These are phyloP conservation scores for Leishmania martiniquensis DNA, from an alignment of 208 protist species.

Conservation along the genomic window DNA sequence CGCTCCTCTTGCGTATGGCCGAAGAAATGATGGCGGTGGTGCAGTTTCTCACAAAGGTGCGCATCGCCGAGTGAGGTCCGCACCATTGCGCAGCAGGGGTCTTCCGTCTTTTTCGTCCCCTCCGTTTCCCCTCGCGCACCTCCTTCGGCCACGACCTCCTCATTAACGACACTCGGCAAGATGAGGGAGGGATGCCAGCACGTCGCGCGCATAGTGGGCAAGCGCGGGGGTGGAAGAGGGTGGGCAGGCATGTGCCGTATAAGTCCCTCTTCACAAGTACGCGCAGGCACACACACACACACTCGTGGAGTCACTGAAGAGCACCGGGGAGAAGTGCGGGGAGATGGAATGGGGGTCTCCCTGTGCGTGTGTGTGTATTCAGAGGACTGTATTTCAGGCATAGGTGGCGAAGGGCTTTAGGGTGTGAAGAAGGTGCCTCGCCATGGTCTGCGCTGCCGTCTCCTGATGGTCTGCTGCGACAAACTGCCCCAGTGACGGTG, in stretches of 20 bases:
- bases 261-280: neutral
- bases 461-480: neutral
- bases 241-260: neutral
- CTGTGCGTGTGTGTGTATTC: neutral
- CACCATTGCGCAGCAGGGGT: neutral
- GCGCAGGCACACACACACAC: neutral
- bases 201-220: neutral
- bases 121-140: neutral
- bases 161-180: neutral
- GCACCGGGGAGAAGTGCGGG: no score
- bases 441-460: neutral
- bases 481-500: neutral
- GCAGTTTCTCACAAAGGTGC: constrained; percentile 47
- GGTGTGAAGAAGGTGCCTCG: neutral
- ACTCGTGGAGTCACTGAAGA: no score
- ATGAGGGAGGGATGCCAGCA: neutral
- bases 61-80: neutral
- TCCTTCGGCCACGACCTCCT: no score
- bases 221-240: neutral
- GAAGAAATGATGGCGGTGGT: constrained; percentile 53
- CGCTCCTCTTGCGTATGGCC: constrained; percentile 48
- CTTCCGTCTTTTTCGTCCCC: neutral
- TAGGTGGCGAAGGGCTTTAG: neutral
- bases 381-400: neutral
- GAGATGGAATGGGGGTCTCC: no score